These are phyloP conservation scores for Paramarasmius palmivorus DNA, from an alignment of 1,284 basidiomycete genomes.

Conservation along the genomic window DNA sequence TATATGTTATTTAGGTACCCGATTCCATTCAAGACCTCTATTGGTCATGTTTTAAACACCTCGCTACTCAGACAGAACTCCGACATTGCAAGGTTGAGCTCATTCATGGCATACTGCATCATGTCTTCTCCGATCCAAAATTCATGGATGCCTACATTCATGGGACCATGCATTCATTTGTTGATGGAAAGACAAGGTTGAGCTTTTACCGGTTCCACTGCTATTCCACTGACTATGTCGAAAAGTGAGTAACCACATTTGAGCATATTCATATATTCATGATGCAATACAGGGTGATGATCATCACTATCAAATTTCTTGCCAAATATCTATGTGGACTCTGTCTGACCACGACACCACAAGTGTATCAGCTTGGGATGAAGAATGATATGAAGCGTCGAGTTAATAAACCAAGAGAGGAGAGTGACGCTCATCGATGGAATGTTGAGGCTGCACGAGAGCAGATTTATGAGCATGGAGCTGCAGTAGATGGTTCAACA, in stretches of 20 bases:
- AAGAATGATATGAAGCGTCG: constrained; percentile 1
- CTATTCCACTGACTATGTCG: constrained; percentile 35
- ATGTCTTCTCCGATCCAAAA: constrained; percentile 24
- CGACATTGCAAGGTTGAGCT: constrained; percentile 30
- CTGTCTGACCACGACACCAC: background rate
- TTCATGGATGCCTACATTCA: constrained; percentile 32
- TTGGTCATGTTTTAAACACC: constrained; percentile 11
- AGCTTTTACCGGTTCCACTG: constrained; percentile 30
- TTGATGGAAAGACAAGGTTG: constrained; percentile 24
- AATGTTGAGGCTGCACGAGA: constrained; percentile 10
- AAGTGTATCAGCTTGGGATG: background rate
- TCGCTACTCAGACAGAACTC: constrained; percentile 19
- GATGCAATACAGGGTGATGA: too few relatives aligned
- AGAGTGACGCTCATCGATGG: background rate
- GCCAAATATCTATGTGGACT: constrained; percentile 2
- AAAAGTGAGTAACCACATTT: too few relatives aligned
- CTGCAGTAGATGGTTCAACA: too few relatives aligned
- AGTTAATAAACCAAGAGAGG: constrained; percentile 13
- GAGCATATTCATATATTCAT: too few relatives aligned
- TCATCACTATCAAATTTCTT: constrained; percentile 13
- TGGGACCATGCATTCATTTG: constrained; percentile 28
- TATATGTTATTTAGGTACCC: too few relatives aligned
- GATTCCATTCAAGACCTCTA: constrained; percentile 25
- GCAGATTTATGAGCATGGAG: constrained; percentile 17
- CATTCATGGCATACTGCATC: constrained; percentile 30